Base-by-base conservation (phyloP, 169 alveolate species). In the Cyclospora cayetanensis region DNA sequence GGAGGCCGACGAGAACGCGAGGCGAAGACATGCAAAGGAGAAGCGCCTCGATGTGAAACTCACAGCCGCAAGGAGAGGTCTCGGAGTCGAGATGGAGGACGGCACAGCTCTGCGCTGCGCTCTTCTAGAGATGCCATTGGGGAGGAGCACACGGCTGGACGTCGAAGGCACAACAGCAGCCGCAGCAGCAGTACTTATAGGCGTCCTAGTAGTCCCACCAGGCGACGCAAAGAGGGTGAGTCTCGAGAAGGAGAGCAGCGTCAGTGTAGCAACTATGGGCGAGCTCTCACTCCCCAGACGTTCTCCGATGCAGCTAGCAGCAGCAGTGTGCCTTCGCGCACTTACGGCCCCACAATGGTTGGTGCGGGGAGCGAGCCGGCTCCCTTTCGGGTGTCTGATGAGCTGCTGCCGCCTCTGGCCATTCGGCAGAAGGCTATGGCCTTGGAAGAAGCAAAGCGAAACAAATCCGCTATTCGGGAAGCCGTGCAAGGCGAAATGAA, bases 331-430 rank as follows among this genome's bases (percentile, higher is more conserved):
- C 9, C 34, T 29, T 15, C 31, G 31, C 11, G 70, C 7, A 29
- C n/a, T 20, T 55, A 55, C 70, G 70, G 70, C 34, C 70, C 70
- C 34, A 15, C 70, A 22, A 9, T 55, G 70, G 70, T 4, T 29
- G 70, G 70, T 7, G 70, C 70, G 11, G 70, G 70, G 70, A 11
- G 70, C 29, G 70, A 9, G 34, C 70, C 70, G 34, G 11, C 70
- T 4, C 70, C 70, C 9, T 55, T 55, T 55, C 70, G 70, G 70
- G 70, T 55, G 34, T 15, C 70, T 15, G 70, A 7, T 9, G 70
- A 55, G 31, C 70, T 55, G 70, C 70, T 55, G 70, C 70, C 70
- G 9, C 70, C 70, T 22, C 29, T 55, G 70, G 70, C 70, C 9
- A 55, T 55, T 4, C 11, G 70, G 70, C 31, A 55, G 27, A 55